A percentile compares a stretch with the other conserved stretches of the same genome.
phyloP scores from a whole-genome alignment of 2,329 filamentous ascomycete genomes.

The Trichophyton rubrum region DNA sequence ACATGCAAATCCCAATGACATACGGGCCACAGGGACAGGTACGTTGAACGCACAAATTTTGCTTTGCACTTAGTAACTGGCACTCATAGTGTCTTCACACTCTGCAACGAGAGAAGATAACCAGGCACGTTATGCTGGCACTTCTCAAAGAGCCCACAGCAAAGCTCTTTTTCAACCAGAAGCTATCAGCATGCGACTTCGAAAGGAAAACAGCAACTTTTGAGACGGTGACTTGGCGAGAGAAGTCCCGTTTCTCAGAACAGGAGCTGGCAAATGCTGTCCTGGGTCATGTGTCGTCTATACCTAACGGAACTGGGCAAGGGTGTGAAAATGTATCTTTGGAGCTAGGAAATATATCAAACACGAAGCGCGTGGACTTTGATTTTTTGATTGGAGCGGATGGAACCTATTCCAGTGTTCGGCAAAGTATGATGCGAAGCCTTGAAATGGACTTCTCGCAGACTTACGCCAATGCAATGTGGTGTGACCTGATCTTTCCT shows the following conservation, averaged over 20 bases:
- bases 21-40: background rate
- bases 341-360: background rate
- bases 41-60: background rate
- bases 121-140: background rate
- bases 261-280: background rate
- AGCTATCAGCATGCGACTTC: background rate
- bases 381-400: background rate
- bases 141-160: background rate
- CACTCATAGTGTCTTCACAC: background rate
- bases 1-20: background rate
- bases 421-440: background rate
- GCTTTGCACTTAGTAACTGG: background rate
- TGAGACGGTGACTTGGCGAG: background rate
- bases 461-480: background rate
- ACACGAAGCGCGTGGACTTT: background rate
- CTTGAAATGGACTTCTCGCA: background rate
- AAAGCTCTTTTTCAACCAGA: background rate
- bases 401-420: background rate
- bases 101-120: background rate
- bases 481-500: background rate
- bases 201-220: background rate
- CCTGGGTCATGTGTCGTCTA: background rate
- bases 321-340: background rate
- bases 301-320: background rate
- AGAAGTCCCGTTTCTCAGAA: background rate